A percentile compares a stretch with the other conserved stretches of the same genome.
phyloP scores from a whole-genome alignment of 768 basidiomycete species.

The Mycena polygramma region DNA sequence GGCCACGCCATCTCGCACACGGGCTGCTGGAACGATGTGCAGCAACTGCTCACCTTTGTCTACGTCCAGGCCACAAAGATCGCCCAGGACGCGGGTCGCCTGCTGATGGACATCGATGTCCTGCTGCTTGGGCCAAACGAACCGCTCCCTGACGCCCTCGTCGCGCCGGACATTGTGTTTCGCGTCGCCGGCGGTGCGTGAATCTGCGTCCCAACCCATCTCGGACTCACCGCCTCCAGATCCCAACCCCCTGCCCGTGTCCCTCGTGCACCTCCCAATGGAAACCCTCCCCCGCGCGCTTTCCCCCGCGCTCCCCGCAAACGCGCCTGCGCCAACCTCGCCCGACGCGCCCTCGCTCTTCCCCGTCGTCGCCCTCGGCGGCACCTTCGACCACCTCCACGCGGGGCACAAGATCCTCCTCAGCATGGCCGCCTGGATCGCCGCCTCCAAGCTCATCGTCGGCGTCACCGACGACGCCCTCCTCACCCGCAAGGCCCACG shows the following conservation, averaged over 20 bases:
- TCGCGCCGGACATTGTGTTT: conserved; percentile 61
- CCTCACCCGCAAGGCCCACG: conserved; percentile 78
- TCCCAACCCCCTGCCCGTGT: conserved; percentile 56
- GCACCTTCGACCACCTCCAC: conserved; percentile 98
- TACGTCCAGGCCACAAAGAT: conserved; percentile 89
- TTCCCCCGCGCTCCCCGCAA: conserved; percentile 31
- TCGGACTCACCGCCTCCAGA: conserved; percentile 45
- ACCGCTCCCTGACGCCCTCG: conserved; percentile 57
- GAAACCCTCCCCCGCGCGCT: conserved; percentile 51
- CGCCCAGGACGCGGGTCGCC: conserved; percentile 74
- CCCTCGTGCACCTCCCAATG: conserved; percentile 54
- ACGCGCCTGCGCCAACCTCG: conserved; percentile 20
- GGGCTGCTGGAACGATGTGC: conserved; percentile 73
- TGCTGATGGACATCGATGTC: conserved; percentile 85
- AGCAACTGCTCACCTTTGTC: conserved; percentile 82
- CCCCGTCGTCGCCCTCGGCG: conserved; percentile 89
- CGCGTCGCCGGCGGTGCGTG: conserved; percentile 63
- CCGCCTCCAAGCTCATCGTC: conserved; percentile 84
- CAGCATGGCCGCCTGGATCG: conserved; percentile 90
- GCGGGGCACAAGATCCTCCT: conserved; percentile 97
- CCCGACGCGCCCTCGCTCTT: conserved; percentile 46
- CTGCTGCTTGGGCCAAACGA: conserved; percentile 72
- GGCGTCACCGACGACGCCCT: conserved; percentile 87
- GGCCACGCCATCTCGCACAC: conserved; percentile 52
- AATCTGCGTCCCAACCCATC: not conserved